Percentiles rank a stretch among this genome's conserved stretches.
Conservation (phyloP, 345 rosid genomes). For the Carallia brachiata region DNA sequence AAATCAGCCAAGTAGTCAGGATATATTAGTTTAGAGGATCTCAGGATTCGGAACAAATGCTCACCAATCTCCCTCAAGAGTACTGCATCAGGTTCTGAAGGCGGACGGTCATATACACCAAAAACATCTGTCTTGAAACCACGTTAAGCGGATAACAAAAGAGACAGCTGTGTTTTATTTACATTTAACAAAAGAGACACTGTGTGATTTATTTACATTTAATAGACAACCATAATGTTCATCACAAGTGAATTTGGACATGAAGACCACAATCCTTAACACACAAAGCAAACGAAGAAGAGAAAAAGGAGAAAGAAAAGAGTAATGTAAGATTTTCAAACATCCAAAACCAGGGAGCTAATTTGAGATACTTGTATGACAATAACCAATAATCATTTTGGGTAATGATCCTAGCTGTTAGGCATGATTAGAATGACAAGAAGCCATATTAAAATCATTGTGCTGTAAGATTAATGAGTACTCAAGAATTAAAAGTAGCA, state of each 20-base stretch:
- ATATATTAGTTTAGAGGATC: background rate
- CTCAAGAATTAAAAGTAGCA: background rate
- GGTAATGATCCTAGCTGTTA: background rate
- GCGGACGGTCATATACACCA: constrained; percentile 91
- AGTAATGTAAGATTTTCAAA: background rate
- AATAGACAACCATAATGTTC: background rate
- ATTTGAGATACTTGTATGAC: background rate
- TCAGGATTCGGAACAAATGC: constrained; percentile 17
- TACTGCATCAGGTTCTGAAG: constrained; percentile 63
- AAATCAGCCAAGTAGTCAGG: background rate
- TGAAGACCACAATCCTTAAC: background rate
- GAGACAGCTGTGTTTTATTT: background rate
- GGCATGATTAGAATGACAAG: background rate
- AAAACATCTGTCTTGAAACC: constrained; percentile 70
- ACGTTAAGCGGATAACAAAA: constrained; percentile 23
- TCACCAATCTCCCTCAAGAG: constrained; percentile 83
- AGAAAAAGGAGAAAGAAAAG: background rate
- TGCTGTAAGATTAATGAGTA: background rate
- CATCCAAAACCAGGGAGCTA: background rate
- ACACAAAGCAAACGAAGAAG: background rate
- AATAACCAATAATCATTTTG: background rate
- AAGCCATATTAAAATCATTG: background rate
- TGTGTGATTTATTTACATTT: background rate
- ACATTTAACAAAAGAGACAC: background rate
- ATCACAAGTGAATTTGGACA: background rate